phyloP scores from a whole-genome alignment of 2,329 filamentous ascomycete genomes.

The Trichoderma asperellum region DNA sequence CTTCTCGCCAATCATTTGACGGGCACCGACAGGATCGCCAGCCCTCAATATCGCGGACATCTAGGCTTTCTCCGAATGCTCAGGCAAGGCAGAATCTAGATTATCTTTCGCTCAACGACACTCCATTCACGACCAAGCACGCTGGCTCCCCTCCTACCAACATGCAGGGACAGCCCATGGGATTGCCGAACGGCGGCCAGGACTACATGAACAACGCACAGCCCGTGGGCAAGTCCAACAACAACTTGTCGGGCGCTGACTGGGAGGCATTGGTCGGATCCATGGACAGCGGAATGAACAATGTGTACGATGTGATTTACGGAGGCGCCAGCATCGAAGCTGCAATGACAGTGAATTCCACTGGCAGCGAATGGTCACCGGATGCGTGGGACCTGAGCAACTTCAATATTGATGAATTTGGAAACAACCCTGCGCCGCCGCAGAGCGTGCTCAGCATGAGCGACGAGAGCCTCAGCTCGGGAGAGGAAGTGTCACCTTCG shows the following conservation, averaged over 20 bases:
- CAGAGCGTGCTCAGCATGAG: conserved; percentile 61
- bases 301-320: conserved; percentile 84
- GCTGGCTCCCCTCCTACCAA: conserved; percentile 51
- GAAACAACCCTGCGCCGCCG: conserved; percentile 47
- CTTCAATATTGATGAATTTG: conserved; percentile 57
- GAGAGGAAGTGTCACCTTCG: conserved; percentile 54
- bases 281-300: conserved; percentile 77
- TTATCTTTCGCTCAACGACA: conserved; percentile 59
- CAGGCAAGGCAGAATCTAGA: conserved; percentile 54
- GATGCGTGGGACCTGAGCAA: conserved; percentile 60
- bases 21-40: conserved; percentile 52
- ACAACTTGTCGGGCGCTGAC: conserved; percentile 64
- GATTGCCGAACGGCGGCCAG: conserved; percentile 10
- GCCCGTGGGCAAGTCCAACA: conserved; percentile 39
- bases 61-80: conserved; percentile 35
- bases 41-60: conserved; percentile 49
- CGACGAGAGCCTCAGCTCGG: conserved; percentile 61
- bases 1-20: conserved; percentile 56
- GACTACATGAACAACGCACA: conserved; percentile 31
- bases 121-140: conserved; percentile 50
- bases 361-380: conserved; percentile 56
- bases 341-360: conserved; percentile 47
- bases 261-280: conserved; percentile 83
- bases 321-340: conserved; percentile 62
- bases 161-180: conserved; percentile 41